Conservation (phyloP, 768 basidiomycete species). For the Suillus discolor region DNA sequence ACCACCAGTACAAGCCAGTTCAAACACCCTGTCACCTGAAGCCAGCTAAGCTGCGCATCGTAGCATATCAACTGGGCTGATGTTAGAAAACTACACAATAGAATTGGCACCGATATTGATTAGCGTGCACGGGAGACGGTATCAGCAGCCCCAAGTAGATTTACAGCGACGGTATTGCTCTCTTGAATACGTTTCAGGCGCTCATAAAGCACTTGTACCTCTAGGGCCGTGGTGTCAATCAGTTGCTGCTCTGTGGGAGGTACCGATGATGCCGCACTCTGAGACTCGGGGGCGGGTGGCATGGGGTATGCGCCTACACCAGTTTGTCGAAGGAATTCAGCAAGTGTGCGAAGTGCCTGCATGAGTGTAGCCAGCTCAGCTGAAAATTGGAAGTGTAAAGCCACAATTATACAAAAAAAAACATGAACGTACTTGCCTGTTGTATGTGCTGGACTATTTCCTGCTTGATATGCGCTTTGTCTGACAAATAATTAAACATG, state of each 20-base stretch:
- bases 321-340: constrained; percentile 52
- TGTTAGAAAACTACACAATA: neutral
- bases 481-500: constrained; percentile 30
- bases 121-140: constrained; percentile 11
- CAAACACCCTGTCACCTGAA: too few relatives aligned
- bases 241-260: constrained; percentile 50
- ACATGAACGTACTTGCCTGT: constrained; percentile 42
- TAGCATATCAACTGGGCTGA: neutral
- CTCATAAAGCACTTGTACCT: constrained; percentile 52
- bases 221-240: constrained; percentile 41
- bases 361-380: constrained; percentile 55
- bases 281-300: constrained; percentile 28
- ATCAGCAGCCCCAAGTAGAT: constrained; percentile 39
- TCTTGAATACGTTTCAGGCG: constrained; percentile 56
- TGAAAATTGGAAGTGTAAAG: constrained; percentile 21
- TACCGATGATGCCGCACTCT: constrained; percentile 14
- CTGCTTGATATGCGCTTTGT: constrained; percentile 62
- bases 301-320: constrained; percentile 72
- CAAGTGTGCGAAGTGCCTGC: constrained; percentile 47
- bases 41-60: neutral
- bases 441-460: constrained; percentile 55
- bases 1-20: neutral
- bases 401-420: neutral
- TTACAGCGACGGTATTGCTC: constrained; percentile 55
- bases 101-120: neutral